Evolutionary conservation across 106 monocot species (phyloP), one percentile per base, ranked within the genome.

Genomic region (Dioscorea zingiberensis): DNA sequence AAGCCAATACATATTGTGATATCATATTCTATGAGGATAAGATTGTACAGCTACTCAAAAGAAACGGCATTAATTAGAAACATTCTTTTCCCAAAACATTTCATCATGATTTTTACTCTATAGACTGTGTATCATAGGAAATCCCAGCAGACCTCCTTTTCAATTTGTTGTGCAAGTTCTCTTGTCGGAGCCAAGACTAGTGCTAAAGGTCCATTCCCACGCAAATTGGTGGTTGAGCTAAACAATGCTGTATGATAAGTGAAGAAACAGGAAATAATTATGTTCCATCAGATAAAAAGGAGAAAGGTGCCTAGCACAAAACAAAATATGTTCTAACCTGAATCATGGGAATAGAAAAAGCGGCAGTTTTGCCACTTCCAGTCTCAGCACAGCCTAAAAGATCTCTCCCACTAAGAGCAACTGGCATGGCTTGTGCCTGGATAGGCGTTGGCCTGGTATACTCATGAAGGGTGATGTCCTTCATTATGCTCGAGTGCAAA

Each of bases 291-390:
- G 0, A 56, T 24, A 21, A 25, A n/a, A 23, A 23, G 19, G 51
- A 9, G 18, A 17, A 27, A 44, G 25, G 17, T 11, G 13, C 0
- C 22, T 25, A 1, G 18, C 48, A 25, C 10, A 48, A 64, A 29
- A n/a, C 10, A 63, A 54, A 38, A 10, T 10, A 3, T 19, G 9
- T 51, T 25, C 25, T 0, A 58, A 81, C 85, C 80, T 85, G 85
- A 71, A 85, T 81, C 85, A 85, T 85, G 46, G 80, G 85, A 47
- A 85, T 81, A 19, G 81, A 24, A 77, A 80, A 85, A 12, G 85
- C 81, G 65, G 85, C 85, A 74, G 85, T 81, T 68, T 85, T 85
- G 54, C 85, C 81, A 59, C 81, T 85, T 12, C 85, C 85, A 27
- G 81, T 85, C 71, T 85, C 85, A 62, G 81, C 74, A 55, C 85